These are phyloP conservation scores for Fusarium caatingaense DNA, from an alignment of 2,329 filamentous ascomycete species.

Conservation along the genomic window DNA sequence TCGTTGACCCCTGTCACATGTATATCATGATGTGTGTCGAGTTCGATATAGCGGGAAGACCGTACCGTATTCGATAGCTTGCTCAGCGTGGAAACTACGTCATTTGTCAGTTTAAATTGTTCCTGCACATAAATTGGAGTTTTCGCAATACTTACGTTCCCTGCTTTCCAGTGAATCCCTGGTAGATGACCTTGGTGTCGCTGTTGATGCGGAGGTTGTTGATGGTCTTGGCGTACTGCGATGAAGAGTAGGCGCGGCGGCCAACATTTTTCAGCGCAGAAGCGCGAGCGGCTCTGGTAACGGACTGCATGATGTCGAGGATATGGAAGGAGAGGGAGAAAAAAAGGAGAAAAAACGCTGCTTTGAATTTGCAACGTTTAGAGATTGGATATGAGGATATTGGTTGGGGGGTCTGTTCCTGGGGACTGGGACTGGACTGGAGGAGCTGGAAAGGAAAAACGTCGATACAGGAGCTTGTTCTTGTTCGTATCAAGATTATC, in stretches of 20 bases:
- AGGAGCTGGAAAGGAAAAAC: slow-evolving; percentile 44
- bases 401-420: slow-evolving; percentile 17
- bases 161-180: slow-evolving; percentile 98
- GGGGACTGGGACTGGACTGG: not conserved
- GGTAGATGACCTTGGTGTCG: slow-evolving; percentile 95
- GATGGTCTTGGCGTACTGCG: slow-evolving; percentile 77
- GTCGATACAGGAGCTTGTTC: slow-evolving; percentile 44
- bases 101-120: slow-evolving; percentile 25
- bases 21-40: slow-evolving; percentile 44
- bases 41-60: slow-evolving; percentile 32
- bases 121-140: not conserved
- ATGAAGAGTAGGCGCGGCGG: slow-evolving; percentile 80
- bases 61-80: slow-evolving; percentile 98
- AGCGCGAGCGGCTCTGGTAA: slow-evolving; percentile 78
- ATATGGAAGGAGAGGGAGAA: slow-evolving; percentile 13
- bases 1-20: slow-evolving; percentile 40
- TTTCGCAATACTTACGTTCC: slow-evolving; percentile 76
- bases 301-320: slow-evolving; percentile 79
- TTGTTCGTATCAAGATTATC: slow-evolving; percentile 49
- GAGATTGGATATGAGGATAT: slow-evolving; percentile 30
- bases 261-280: slow-evolving; percentile 73
- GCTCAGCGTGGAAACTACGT: slow-evolving; percentile 91
- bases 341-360: slow-evolving; percentile 23
- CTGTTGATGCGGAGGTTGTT: slow-evolving; percentile 92
- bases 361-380: slow-evolving; percentile 27